phyloP scores from a whole-genome alignment of 805 yeast genomes.

The Tanozyma kutaoensis region DNA sequence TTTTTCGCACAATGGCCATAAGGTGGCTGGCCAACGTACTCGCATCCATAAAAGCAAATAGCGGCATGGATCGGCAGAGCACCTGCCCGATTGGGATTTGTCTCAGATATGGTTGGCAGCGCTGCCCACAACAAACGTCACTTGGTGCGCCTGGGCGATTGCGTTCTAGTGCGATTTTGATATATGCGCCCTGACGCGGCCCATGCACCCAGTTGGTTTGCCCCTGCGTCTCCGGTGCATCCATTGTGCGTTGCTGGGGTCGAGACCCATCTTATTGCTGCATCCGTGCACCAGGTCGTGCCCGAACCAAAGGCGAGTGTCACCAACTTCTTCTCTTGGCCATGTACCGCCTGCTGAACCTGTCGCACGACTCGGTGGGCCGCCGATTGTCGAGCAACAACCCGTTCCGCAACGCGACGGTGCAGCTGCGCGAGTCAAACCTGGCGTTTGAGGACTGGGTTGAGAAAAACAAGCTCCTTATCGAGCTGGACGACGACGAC shows the following conservation, averaged over 20 bases:
- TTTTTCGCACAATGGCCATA: too few relatives aligned
- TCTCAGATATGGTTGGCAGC: too few relatives aligned
- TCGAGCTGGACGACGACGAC: conserved; percentile 28
- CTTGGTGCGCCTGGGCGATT: too few relatives aligned
- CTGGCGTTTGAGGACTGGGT: conserved; percentile 47
- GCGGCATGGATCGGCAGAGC: too few relatives aligned
- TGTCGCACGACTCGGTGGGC: conserved; percentile 18
- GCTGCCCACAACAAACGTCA: too few relatives aligned
- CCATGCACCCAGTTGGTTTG: too few relatives aligned
- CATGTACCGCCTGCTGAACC: conserved; percentile 29
- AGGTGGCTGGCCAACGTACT: too few relatives aligned
- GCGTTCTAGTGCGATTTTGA: too few relatives aligned
- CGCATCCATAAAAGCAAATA: too few relatives aligned
- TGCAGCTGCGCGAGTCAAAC: conserved; percentile 2
- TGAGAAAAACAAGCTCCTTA: conserved; percentile 25
- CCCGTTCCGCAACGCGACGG: conserved; percentile 54
- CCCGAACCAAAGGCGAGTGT: not conserved
- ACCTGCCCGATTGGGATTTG: too few relatives aligned
- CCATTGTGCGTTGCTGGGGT: not conserved
- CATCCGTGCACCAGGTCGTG: not conserved
- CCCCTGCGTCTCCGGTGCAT: not conserved
- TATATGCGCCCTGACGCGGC: too few relatives aligned
- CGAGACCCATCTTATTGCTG: not conserved
- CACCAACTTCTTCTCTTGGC: not conserved
- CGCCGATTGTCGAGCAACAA: conserved; percentile 50